Base-by-base conservation (phyloP, 495 filamentous ascomycete species). In the Tirmania nivea region DNA sequence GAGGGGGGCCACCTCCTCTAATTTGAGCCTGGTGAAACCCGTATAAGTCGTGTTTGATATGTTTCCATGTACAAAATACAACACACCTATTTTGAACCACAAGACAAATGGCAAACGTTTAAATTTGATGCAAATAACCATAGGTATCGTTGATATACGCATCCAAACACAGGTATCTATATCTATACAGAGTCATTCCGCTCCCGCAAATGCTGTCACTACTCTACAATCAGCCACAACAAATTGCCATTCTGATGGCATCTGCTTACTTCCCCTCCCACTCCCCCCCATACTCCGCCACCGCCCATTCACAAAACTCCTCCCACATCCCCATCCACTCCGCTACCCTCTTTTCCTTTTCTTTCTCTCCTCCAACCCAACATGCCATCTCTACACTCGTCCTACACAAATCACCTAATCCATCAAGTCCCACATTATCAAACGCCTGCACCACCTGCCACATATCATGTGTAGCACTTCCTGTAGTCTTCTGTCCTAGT, bases 371-470 rank as follows among this genome's bases (percentile, higher is more conserved):
- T 60, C 94, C 88, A 60, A 87, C 83, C 63, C 83, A 94, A 35
- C 81, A 80, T 20, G 87, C 85, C 82, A 84, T 95, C 34, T 81
- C 73, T 39, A 97, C 79, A 53, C 86, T 92, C 55, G 92, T 96
- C 70, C 94, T 86, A 12, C 84, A 89, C 60, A 97, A 71, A 59
- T 79, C 80, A 5, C 86, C 89, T 39, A 89, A 67, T 0, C 84
- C 85, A 16, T 80, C 83, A 21, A 93, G 66, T 12, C 86, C 90
- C 21, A 94, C 73, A 57, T 85, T 89, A 53, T 92, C 77, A 69
- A 86, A 83, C 1, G 80, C 83, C 60, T 90, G 85, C 39, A 96
- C 67, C 7, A 83, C 83, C 66, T 89, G 84, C 86, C 86, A 94
- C 67, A 89, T 92, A 62, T 93, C 85, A 65, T 90, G 79, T 4